These are phyloP conservation scores for Penicillium sp. DNA, from an alignment of 2,329 filamentous ascomycete genomes.

Conservation along the genomic window DNA sequence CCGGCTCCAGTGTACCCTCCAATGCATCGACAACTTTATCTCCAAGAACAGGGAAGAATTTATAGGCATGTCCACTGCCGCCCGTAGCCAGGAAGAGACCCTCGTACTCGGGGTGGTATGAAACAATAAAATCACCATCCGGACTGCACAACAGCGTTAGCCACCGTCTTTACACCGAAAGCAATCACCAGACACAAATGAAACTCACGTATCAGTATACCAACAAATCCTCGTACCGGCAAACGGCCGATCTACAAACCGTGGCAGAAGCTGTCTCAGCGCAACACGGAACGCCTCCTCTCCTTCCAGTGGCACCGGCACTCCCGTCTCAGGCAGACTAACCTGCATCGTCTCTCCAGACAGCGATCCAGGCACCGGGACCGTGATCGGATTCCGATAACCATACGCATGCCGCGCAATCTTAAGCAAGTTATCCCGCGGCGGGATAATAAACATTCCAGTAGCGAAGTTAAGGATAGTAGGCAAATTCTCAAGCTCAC, in stretches of 20 bases:
- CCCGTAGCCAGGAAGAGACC: slow-evolving; percentile 54
- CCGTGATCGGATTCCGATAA: slow-evolving; percentile 52
- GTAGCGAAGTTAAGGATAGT: slow-evolving; percentile 55
- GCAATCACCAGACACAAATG: not conserved
- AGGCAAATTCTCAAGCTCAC: slow-evolving; percentile 64
- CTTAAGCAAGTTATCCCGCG: slow-evolving; percentile 61
- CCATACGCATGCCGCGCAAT: slow-evolving; percentile 70
- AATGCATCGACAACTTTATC: slow-evolving; percentile 52
- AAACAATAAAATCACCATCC: slow-evolving; percentile 69
- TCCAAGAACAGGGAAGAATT: slow-evolving; percentile 56
- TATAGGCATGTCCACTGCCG: slow-evolving; percentile 56
- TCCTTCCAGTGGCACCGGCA: slow-evolving; percentile 55
- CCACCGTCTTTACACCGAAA: not conserved
- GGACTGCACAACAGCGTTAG: slow-evolving; percentile 35
- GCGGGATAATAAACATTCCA: slow-evolving; percentile 59
- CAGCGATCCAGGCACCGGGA: slow-evolving; percentile 29
- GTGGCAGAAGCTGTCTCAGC: slow-evolving; percentile 62
- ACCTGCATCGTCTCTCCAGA: slow-evolving; percentile 32
- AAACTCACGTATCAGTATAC: slow-evolving; percentile 68
- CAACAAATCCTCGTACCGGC: slow-evolving; percentile 66
- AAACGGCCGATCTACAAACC: slow-evolving; percentile 62
- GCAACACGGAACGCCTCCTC: slow-evolving; percentile 62
- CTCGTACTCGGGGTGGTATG: slow-evolving; percentile 63
- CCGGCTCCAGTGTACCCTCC: slow-evolving; percentile 45
- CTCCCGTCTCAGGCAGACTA: slow-evolving; percentile 40